Conservation (phyloP, 768 basidiomycete species). For the Rhizopogon vinicolor region DNA sequence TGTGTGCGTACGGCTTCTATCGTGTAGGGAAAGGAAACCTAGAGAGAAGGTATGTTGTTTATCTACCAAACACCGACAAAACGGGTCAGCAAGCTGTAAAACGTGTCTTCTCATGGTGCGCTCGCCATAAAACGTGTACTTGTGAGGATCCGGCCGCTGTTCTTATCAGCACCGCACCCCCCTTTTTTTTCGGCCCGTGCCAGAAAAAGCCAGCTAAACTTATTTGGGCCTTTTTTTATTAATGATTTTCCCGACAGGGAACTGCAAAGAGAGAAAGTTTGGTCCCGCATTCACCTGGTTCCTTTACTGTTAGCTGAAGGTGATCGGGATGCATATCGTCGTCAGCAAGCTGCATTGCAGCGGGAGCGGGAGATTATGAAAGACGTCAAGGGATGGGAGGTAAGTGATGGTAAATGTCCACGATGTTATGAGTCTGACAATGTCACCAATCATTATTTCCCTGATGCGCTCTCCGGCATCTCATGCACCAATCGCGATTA, state of each 20-base stretch:
- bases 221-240: conserved; percentile 32
- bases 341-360: conserved; percentile 68
- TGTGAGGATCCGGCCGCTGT: conserved; percentile 37
- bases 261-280: conserved; percentile 86
- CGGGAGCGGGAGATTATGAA: conserved; percentile 93
- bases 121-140: conserved; percentile 67
- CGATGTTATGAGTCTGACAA: conserved; percentile 18
- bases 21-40: conserved; percentile 85
- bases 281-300: conserved; percentile 93
- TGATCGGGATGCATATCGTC: conserved; percentile 85
- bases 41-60: conserved; percentile 77
- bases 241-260: conserved; percentile 59
- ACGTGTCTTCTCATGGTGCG: conserved; percentile 57
- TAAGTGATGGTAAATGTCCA: conserved; percentile 38
- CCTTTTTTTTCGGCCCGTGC: conserved; percentile 34
- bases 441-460: conserved; percentile 15
- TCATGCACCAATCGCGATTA: conserved; percentile 10
- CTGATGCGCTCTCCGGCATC: conserved; percentile 15
- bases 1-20: conserved; percentile 92
- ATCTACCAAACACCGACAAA: conserved; percentile 17
- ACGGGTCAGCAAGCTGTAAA: conserved; percentile 57
- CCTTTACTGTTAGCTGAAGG: conserved; percentile 91
- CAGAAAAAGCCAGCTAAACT: conserved; percentile 35
- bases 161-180: conserved; percentile 39
- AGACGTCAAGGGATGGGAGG: conserved; percentile 92